Conservation (phyloP, 441 rosid species). For the Melastoma candidum region DNA sequence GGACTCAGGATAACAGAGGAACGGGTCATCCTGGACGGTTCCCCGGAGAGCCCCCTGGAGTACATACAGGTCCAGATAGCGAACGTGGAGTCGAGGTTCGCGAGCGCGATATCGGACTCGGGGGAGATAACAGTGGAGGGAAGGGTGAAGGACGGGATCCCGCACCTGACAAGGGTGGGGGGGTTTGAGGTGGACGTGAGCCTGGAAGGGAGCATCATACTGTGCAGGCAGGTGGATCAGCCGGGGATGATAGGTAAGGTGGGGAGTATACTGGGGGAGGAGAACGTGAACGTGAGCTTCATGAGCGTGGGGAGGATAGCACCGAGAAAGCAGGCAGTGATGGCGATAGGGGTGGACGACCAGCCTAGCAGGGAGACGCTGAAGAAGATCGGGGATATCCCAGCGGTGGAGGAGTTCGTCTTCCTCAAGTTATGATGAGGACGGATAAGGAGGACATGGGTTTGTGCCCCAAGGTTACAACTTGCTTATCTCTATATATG, state of each 20-base stretch:
- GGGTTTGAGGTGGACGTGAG: slow-evolving; percentile 19
- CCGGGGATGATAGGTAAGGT: slow-evolving; percentile 18
- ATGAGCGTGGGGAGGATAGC: slow-evolving; percentile 19
- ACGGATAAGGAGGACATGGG: too few species aligned
- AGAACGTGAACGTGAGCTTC: slow-evolving; percentile 20
- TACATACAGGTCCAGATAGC: slow-evolving; percentile 17
- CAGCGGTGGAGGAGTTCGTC: slow-evolving; percentile 15
- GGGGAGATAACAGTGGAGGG: slow-evolving; percentile 19
- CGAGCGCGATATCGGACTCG: slow-evolving; percentile 19
- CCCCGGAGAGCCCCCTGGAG: slow-evolving; percentile 20
- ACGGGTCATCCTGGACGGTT: slow-evolving; percentile 18
- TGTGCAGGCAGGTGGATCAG: slow-evolving; percentile 21
- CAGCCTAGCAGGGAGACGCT: slow-evolving; percentile 16
- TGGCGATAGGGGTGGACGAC: slow-evolving; percentile 20
- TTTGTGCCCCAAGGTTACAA: too few species aligned
- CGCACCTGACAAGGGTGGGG: slow-evolving; percentile 20
- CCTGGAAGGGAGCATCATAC: slow-evolving; percentile 18
- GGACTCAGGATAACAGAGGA: slow-evolving; percentile 19
- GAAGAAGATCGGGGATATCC: slow-evolving; percentile 15
- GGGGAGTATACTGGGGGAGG: slow-evolving; percentile 19
- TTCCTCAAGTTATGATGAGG: slow-evolving; percentile 14
- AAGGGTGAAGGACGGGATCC: slow-evolving; percentile 17
- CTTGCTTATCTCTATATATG: too few species aligned
- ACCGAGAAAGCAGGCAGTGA: slow-evolving; percentile 15
- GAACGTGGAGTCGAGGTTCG: slow-evolving; percentile 19